Base-by-base conservation (phyloP, 306 rosid species). In the Aeschynomene evenia region DNA sequence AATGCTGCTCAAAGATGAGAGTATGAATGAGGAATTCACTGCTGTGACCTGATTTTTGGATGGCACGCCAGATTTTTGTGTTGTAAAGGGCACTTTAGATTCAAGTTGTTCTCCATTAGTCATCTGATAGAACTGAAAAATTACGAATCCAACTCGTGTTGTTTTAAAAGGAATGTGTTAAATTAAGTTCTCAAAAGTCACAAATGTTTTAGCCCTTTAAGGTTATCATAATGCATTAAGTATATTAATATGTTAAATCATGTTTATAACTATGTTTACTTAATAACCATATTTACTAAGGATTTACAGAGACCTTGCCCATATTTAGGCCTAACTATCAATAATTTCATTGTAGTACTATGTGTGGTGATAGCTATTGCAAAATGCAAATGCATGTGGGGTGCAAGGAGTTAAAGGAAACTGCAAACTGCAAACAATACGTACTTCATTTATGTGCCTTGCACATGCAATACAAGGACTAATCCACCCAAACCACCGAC, bases 61-160 rank as follows among this genome's bases (percentile, higher is more conserved):
- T n/a, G 76, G 71, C 76, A 76, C 71, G 26, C 29, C 29, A 40
- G 36, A 37, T 45, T 70, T 40, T 50, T 77, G 67, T 21, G 67
- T 28, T 43, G 31, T 70, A 55, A 7, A 53, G 9, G 48, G 49
- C 45, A 42, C 28, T 49, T 33, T 7, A 42, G 16, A 36, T 13
- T 64, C 62, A 23, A 23, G 63, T 15, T 21, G 15, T 26, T 23
- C 15, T 52, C 22, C 60, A n/a, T 53, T 36, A 16, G 7, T 3
- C 16, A 10, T 9, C 37, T 59, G 37, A 49, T 72, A 48, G 23
- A 31, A 36, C 71, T 9, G 8, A 22, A 28, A 59, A 21, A 6
- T 23, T 19, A 9, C 49, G 34, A 4, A 34, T 36, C 49, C 54
- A 13, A 12, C 43, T 12, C 22, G 15, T 63, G 18, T 50, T 21